Conservation (phyloP, 2,329 filamentous ascomycete genomes). For the Ophiobolus disseminans region DNA sequence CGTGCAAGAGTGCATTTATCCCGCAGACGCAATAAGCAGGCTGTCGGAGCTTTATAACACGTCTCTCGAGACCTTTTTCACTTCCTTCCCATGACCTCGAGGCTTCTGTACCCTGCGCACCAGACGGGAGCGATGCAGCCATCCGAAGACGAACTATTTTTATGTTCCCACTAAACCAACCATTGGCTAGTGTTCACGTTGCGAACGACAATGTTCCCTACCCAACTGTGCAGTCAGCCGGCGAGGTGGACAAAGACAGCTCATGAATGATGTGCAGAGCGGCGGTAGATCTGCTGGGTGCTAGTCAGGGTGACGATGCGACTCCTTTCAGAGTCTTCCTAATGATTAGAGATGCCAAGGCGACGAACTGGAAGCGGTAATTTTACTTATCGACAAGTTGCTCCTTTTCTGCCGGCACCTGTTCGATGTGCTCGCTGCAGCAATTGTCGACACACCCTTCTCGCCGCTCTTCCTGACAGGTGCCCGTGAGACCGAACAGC, state of each 20-base stretch:
- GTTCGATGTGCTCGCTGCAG: conserved; percentile 12
- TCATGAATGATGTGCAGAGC: background rate
- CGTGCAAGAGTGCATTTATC: background rate
- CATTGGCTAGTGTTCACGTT: background rate
- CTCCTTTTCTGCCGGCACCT: conserved; percentile 30
- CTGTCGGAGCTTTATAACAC: too few species aligned
- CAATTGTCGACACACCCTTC: conserved; percentile 12
- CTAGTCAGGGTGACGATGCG: conserved; percentile 7
- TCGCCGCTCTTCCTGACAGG: conserved; percentile 13
- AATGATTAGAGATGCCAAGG: conserved; percentile 26
- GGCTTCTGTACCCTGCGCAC: background rate
- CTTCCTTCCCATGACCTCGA: background rate
- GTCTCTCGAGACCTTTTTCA: background rate
- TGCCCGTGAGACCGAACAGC: conserved; percentile 16
- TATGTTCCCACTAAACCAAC: background rate
- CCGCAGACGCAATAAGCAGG: background rate
- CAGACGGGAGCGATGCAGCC: background rate
- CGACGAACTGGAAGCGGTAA: conserved; percentile 26
- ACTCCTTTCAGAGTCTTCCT: conserved; percentile 24
- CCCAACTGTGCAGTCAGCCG: too few species aligned
- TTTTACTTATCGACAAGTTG: conserved; percentile 26
- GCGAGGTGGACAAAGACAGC: background rate
- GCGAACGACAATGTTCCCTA: background rate
- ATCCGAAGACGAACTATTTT: conserved; percentile 5
- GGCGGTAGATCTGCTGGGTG: background rate